A percentile compares a stretch with the other conserved stretches of the same genome.
Evolutionary conservation across 257 asterid species (phyloP).

Genomic region (Solanum etuberosum): DNA sequence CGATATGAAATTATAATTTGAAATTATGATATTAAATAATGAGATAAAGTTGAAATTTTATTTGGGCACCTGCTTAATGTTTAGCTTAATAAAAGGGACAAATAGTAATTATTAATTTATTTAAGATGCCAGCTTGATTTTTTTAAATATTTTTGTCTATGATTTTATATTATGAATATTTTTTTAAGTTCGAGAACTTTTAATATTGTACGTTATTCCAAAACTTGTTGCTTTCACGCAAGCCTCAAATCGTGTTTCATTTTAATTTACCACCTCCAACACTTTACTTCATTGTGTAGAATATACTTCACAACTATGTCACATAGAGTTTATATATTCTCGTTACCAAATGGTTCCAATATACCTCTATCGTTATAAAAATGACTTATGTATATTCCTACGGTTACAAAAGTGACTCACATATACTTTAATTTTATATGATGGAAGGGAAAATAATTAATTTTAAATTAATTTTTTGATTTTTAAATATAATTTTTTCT

Average conservation of each 20-base stretch:
- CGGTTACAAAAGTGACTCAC: background rate
- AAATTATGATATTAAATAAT: too few species aligned
- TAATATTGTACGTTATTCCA: background rate
- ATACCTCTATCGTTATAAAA: too few species aligned
- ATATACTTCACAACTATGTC: background rate
- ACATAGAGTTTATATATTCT: background rate
- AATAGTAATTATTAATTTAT: background rate
- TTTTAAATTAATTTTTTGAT: too few species aligned
- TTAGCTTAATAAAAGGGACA: background rate
- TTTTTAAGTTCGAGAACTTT: background rate
- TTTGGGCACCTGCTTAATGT: background rate
- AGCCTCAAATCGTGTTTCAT: background rate
- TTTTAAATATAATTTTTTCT: too few species aligned
- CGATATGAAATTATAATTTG: too few species aligned
- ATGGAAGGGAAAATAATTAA: background rate
- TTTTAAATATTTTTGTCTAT: background rate
- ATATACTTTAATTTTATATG: too few species aligned
- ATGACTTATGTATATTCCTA: too few species aligned
- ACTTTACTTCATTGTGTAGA: background rate
- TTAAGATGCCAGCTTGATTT: background rate
- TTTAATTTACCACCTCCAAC: background rate
- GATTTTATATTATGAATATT: background rate
- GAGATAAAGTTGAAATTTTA: background rate
- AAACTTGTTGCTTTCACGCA: background rate
- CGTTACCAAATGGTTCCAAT: background rate